Evolutionary conservation across 306 rosid species (phyloP).

Genomic region (Acacia crassicarpa): DNA sequence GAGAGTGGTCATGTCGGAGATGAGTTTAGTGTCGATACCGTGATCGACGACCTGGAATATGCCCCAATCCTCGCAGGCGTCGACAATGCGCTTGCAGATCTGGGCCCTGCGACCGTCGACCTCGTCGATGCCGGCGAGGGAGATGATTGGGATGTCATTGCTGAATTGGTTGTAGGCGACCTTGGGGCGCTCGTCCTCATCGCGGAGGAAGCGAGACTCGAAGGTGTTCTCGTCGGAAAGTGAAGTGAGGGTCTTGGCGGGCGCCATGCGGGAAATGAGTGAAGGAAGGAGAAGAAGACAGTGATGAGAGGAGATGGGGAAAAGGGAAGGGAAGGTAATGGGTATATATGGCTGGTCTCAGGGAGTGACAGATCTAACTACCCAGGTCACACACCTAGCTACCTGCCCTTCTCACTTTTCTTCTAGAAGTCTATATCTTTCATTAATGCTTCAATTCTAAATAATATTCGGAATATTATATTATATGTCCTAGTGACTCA

Average conservation of each 20-base stretch:
- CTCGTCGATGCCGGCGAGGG: slow-evolving; percentile 63
- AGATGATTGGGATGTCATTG: slow-evolving; percentile 61
- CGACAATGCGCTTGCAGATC: slow-evolving; percentile 60
- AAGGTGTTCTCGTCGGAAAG: slow-evolving; percentile 49
- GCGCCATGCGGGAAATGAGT: neutral
- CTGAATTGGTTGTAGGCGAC: slow-evolving; percentile 73
- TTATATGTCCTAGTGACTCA: too few relatives aligned
- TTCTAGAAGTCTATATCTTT: neutral
- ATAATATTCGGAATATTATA: too few relatives aligned
- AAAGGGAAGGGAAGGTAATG: neutral
- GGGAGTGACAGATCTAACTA: neutral
- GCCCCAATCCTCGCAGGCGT: slow-evolving; percentile 84
- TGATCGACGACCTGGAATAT: slow-evolving; percentile 74
- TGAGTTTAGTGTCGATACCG: slow-evolving; percentile 54
- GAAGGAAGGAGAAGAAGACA: neutral
- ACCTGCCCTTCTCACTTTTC: neutral
- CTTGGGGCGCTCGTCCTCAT: slow-evolving; percentile 81
- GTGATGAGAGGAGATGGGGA: neutral
- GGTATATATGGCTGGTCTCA: neutral
- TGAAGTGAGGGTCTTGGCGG: slow-evolving; percentile 56
- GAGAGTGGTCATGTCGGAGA: slow-evolving; percentile 58
- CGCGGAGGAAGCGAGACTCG: slow-evolving; percentile 55
- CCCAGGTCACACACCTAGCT: neutral
- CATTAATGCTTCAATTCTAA: neutral
- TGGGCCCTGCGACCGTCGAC: slow-evolving; percentile 41